Evolutionary conservation across 805 yeast species (phyloP).

Genomic region (Ogataea ganodermae): DNA sequence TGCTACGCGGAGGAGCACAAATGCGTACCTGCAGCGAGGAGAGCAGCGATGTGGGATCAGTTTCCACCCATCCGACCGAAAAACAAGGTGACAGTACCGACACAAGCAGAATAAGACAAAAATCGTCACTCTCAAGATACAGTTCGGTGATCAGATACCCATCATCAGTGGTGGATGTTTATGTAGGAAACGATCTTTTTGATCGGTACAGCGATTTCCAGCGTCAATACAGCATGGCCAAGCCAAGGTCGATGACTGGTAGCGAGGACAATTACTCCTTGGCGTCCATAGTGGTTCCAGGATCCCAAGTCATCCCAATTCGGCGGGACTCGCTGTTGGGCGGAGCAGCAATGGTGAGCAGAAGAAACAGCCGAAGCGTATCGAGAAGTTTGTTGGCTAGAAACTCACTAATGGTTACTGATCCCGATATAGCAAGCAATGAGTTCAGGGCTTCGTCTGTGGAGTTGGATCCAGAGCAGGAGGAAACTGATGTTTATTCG

Average conservation of each 20-base stretch:
- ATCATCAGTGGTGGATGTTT: slow-evolving; percentile 25
- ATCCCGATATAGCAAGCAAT: neutral
- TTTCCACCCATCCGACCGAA: neutral
- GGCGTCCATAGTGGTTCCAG: slow-evolving; percentile 25
- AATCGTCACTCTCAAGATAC: slow-evolving; percentile 17
- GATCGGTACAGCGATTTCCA: slow-evolving; percentile 15
- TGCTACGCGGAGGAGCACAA: neutral
- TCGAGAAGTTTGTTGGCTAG: slow-evolving; percentile 9
- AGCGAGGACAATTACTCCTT: slow-evolving; percentile 24
- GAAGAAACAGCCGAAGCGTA: neutral
- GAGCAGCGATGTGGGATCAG: neutral
- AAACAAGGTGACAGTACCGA: neutral
- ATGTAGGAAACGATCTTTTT: slow-evolving; percentile 23
- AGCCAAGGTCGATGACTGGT: slow-evolving; percentile 19
- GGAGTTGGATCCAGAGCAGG: neutral
- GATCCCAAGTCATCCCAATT: slow-evolving; percentile 24
- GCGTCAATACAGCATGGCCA: slow-evolving; percentile 24
- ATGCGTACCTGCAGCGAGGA: neutral
- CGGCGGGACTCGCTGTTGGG: slow-evolving; percentile 24
- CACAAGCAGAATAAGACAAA: neutral
- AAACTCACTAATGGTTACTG: neutral
- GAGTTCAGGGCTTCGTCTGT: slow-evolving; percentile 2
- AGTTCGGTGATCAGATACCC: slow-evolving; percentile 23
- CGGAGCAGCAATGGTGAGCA: neutral
- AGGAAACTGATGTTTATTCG: slow-evolving; percentile 4